Evolutionary conservation across 2,329 filamentous ascomycete genomes (phyloP).

Genomic region (Kalaharituber pfeilii): DNA sequence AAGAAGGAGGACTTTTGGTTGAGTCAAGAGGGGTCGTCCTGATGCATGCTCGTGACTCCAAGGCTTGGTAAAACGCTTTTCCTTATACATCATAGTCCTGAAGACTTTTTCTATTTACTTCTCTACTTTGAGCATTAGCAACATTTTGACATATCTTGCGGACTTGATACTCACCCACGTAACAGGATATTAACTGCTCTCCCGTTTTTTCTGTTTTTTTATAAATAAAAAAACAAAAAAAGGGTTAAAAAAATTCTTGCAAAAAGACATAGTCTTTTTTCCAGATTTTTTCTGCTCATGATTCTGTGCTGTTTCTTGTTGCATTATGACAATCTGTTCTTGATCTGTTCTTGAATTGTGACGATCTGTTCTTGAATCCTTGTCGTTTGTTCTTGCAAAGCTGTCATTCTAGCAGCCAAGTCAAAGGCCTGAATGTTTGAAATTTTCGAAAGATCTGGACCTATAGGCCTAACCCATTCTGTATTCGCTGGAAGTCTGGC

Average conservation of each 20-base stretch:
- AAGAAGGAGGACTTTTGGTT: too few relatives aligned
- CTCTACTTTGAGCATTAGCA: too few relatives aligned
- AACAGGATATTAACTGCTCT: too few relatives aligned
- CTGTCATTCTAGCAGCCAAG: background rate
- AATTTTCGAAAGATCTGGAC: background rate
- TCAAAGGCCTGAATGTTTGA: background rate
- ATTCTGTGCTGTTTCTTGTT: background rate
- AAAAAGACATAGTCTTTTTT: background rate
- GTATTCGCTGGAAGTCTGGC: background rate
- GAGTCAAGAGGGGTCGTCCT: too few relatives aligned
- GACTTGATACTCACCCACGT: too few relatives aligned
- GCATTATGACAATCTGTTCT: background rate
- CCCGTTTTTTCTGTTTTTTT: too few relatives aligned
- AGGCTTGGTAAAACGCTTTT: too few relatives aligned
- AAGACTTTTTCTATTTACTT: too few relatives aligned
- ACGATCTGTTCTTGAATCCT: background rate
- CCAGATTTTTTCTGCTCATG: background rate
- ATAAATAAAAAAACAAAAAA: background rate
- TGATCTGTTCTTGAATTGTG: too few relatives aligned
- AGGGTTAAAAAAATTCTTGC: background rate
- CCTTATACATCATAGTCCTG: too few relatives aligned
- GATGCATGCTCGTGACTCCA: too few relatives aligned
- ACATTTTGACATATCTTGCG: too few relatives aligned
- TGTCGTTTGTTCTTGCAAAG: background rate
- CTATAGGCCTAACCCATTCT: background rate